Evolutionary conservation across 768 basidiomycete species (phyloP).

Genomic region (Tricholoma sp.): DNA sequence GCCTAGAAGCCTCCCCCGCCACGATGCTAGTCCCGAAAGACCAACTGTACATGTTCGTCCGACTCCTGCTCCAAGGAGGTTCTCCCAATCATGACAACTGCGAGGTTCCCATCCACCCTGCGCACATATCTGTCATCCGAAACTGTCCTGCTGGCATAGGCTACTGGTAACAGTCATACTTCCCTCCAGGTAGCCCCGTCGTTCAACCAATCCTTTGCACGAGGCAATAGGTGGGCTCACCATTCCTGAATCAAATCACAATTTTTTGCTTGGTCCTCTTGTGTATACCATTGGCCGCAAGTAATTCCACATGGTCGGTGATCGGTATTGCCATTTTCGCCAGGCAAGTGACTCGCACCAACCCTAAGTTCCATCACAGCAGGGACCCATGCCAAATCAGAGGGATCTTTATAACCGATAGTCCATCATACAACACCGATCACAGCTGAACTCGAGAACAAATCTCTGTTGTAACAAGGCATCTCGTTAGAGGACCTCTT

Average conservation of each 20-base stretch:
- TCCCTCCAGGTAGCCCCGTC: slow-evolving; percentile 1
- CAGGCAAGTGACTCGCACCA: slow-evolving; percentile 11
- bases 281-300: slow-evolving; percentile 27
- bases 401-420: slow-evolving; percentile 4
- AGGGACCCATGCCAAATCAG: background rate
- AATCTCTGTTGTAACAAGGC: slow-evolving; percentile 46
- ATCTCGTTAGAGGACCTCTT: slow-evolving; percentile 7
- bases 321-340: slow-evolving; percentile 16
- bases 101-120: slow-evolving; percentile 19
- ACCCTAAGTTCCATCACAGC: slow-evolving; percentile 7
- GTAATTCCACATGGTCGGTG: slow-evolving; percentile 8
- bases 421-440: slow-evolving; percentile 10
- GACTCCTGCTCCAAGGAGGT: slow-evolving; percentile 31
- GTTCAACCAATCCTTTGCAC: slow-evolving; percentile 15
- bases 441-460: slow-evolving; percentile 43
- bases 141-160: slow-evolving; percentile 8
- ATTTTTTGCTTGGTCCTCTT: slow-evolving; percentile 23
- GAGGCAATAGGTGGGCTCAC: slow-evolving; percentile 28
- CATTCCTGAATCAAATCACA: slow-evolving; percentile 14
- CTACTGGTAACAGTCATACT: slow-evolving; percentile 2
- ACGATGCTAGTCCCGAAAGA: slow-evolving; percentile 18
- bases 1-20: slow-evolving; percentile 35
- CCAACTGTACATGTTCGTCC: slow-evolving; percentile 28
- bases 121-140: slow-evolving; percentile 17
- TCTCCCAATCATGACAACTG: slow-evolving; percentile 30